Evolutionary conservation across 768 basidiomycete species (phyloP).

Genomic region (Lentinula boryana): DNA sequence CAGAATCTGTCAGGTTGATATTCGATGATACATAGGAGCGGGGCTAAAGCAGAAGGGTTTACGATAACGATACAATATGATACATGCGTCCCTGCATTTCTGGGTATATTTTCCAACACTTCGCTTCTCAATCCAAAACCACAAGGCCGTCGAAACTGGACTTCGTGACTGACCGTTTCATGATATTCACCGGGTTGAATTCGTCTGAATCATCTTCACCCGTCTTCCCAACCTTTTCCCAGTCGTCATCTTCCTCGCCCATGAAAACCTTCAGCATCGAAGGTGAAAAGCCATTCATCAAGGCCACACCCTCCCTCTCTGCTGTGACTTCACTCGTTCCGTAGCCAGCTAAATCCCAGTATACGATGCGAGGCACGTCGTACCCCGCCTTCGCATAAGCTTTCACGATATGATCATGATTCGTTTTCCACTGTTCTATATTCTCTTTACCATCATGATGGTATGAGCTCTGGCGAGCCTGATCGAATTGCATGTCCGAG

Average conservation of each 20-base stretch:
- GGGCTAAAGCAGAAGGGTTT: no score
- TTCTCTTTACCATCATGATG: neutral
- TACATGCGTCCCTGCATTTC: neutral
- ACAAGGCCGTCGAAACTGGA: conserved; percentile 50
- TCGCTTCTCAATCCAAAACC: conserved; percentile 42
- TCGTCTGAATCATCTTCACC: conserved; percentile 16
- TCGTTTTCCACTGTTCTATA: conserved; percentile 48
- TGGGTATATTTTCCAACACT: neutral
- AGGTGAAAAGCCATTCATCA: conserved; percentile 67
- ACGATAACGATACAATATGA: neutral
- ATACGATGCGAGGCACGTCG: conserved; percentile 67
- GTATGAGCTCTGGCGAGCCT: conserved; percentile 7
- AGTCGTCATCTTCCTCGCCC: conserved; percentile 35
- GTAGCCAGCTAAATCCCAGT: conserved; percentile 50
- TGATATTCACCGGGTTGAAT: conserved; percentile 36
- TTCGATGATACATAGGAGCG: no score
- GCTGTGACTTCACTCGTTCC: conserved; percentile 41
- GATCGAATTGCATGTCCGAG: conserved; percentile 76
- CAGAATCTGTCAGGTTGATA: no score
- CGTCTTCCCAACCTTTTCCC: conserved; percentile 16
- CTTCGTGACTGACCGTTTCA: conserved; percentile 42
- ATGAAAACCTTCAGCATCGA: conserved; percentile 70
- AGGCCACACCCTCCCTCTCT: conserved; percentile 54
- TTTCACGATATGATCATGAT: conserved; percentile 48
- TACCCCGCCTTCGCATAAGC: conserved; percentile 61